Conservation (phyloP, 2,329 filamentous ascomycete species). For the Phaeosphaeria sp. region DNA sequence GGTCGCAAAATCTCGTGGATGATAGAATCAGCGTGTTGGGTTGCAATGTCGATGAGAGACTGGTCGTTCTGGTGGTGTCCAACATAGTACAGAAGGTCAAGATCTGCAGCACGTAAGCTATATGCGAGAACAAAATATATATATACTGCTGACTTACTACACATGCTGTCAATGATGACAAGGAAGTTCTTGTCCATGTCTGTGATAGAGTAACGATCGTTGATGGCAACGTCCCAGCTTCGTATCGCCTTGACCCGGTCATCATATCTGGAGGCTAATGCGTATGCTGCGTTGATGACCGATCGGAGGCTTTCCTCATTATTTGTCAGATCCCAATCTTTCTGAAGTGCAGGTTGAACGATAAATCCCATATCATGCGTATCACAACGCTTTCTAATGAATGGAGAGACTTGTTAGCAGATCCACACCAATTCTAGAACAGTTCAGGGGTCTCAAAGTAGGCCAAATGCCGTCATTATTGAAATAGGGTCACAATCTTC, state of each 20-base stretch:
- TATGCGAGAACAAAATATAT: too few relatives aligned
- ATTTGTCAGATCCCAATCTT: conserved; percentile 57
- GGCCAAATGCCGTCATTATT: too few relatives aligned
- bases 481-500: too few relatives aligned
- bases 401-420: too few relatives aligned
- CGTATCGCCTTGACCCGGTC: conserved; percentile 53
- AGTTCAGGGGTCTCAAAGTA: too few relatives aligned
- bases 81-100: conserved; percentile 50
- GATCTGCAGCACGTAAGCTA: conserved; percentile 29
- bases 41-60: conserved; percentile 45
- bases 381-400: too few relatives aligned
- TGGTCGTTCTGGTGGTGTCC: conserved; percentile 38
- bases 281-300: conserved; percentile 54
- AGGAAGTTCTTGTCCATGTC: conserved; percentile 47
- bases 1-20: conserved; percentile 43
- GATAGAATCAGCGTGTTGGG: conserved; percentile 47
- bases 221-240: conserved; percentile 56
- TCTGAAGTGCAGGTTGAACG: conserved; percentile 55
- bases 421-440: too few relatives aligned
- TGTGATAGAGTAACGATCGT: conserved; percentile 45
- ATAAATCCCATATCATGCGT: conserved; percentile 65
- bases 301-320: conserved; percentile 49
- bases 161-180: conserved; percentile 54
- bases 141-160: conserved; percentile 44
- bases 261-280: conserved; percentile 53